Percentiles rank a stretch among this genome's conserved stretches.
Conservation (phyloP, 805 yeast genomes). For the Lipomyces sp. region DNA sequence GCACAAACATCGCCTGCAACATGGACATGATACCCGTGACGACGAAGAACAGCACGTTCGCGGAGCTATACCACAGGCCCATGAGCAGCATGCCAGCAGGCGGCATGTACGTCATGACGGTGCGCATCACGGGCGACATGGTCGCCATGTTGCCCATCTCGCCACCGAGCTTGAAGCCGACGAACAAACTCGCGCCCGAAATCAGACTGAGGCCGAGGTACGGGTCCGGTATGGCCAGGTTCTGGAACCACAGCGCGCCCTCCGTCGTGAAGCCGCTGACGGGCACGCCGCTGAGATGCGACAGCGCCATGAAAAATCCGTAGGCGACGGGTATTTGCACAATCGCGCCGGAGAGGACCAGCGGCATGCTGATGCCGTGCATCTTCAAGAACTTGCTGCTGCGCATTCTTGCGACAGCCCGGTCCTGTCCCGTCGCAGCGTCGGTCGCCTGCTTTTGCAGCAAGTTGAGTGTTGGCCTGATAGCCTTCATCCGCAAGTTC, state of each 20-base stretch:
- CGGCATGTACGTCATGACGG: conserved; percentile 44
- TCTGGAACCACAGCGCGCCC: conserved; percentile 81
- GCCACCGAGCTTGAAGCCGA: conserved; percentile 80
- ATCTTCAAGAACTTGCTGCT: conserved; percentile 62
- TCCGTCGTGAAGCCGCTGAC: conserved; percentile 76
- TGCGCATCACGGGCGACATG: conserved; percentile 64
- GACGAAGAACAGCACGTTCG: conserved; percentile 22
- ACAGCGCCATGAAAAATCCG: conserved; percentile 82
- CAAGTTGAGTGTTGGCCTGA: conserved; percentile 70
- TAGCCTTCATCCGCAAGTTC: conserved; percentile 68
- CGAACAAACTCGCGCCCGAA: conserved; percentile 73
- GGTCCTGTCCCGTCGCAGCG: conserved; percentile 44
- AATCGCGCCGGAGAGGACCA: conserved; percentile 69
- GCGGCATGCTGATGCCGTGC: conserved; percentile 69
- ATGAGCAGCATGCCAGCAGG: conserved; percentile 19
- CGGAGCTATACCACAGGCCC: conserved; percentile 23
- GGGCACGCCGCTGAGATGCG: conserved; percentile 78
- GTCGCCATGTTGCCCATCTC: conserved; percentile 73
- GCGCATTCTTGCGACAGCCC: conserved; percentile 49
- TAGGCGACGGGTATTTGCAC: conserved; percentile 76
- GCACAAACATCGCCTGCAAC: conserved; percentile 13
- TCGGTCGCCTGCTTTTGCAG: conserved; percentile 34
- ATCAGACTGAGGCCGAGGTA: conserved; percentile 81
- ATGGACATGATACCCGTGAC: conserved; percentile 20
- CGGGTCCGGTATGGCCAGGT: conserved; percentile 82